Percentiles rank a stretch among this genome's conserved stretches.
These are phyloP conservation scores for Lentinula detonsa DNA, from an alignment of 768 basidiomycete genomes.

Conservation along the genomic window DNA sequence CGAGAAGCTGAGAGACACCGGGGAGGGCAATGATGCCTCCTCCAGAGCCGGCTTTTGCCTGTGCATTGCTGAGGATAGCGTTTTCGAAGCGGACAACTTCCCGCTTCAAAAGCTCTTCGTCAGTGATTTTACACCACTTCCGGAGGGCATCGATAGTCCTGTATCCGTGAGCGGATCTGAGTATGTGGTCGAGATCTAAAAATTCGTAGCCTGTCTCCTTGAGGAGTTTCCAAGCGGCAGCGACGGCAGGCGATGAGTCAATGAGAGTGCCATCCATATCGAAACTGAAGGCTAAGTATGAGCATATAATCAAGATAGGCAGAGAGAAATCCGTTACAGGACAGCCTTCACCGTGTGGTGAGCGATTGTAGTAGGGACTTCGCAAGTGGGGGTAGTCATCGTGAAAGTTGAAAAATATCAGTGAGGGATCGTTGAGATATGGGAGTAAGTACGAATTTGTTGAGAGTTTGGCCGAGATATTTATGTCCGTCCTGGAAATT, in stretches of 20 bases:
- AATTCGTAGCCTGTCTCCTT: constrained; percentile 11
- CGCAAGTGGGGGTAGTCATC: not conserved
- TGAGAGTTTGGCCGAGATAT: not conserved
- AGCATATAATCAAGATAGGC: not conserved
- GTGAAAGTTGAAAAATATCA: not conserved
- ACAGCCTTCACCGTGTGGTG: constrained; percentile 6
- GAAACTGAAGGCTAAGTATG: not conserved
- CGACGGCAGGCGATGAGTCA: constrained; percentile 10
- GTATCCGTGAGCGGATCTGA: constrained; percentile 10
- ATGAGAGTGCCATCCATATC: constrained; percentile 11
- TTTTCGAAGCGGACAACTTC: constrained; percentile 11
- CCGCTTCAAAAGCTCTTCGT: constrained; percentile 10
- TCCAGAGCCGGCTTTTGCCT: constrained; percentile 5
- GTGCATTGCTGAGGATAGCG: constrained; percentile 10
- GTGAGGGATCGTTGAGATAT: not conserved
- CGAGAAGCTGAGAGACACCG: constrained; percentile 5
- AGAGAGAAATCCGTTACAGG: not conserved
- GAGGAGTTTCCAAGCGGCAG: constrained; percentile 10
- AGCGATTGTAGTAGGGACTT: not conserved
- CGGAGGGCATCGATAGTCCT: constrained; percentile 10
- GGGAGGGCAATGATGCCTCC: constrained; percentile 9
- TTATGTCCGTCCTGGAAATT: not conserved
- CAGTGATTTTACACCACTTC: constrained; percentile 9
- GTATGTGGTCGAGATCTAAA: constrained; percentile 9
- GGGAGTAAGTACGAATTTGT: not conserved